phyloP scores from a whole-genome alignment of 2,329 filamentous ascomycete species.

The Xenoacremonium recifei region DNA sequence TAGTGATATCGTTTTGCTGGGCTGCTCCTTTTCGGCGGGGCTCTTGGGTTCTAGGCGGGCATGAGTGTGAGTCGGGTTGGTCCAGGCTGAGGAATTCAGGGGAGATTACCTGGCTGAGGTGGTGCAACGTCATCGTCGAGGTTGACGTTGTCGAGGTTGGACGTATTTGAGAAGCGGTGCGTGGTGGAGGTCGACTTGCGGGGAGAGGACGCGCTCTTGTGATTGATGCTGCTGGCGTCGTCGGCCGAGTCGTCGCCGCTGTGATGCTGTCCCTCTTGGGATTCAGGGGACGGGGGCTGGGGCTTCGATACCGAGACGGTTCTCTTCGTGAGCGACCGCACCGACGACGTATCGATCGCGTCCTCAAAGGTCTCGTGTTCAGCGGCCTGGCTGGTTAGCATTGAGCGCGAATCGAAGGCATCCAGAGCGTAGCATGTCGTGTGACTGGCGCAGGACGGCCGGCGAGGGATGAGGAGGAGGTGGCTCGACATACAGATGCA shows the following conservation, averaged over 20 bases:
- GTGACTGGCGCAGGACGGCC: constrained; percentile 13
- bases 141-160: constrained; percentile 61
- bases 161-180: constrained; percentile 45
- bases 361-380: constrained; percentile 68
- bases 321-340: constrained; percentile 62
- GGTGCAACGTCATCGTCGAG: constrained; percentile 57
- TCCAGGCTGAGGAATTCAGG: neutral
- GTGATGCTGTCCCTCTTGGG: constrained; percentile 8
- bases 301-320: constrained; percentile 34
- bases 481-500: constrained; percentile 24
- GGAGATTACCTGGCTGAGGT: constrained; percentile 31
- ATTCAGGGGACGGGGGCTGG: constrained; percentile 20
- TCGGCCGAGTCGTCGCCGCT: constrained; percentile 14
- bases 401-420: constrained; percentile 1
- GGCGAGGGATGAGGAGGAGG: constrained; percentile 9
- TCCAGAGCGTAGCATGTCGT: constrained; percentile 15
- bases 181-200: constrained; percentile 38
- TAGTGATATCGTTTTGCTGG: constrained; percentile 58
- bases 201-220: constrained; percentile 7
- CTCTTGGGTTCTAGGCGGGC: constrained; percentile 27
- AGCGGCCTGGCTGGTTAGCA: constrained; percentile 24
- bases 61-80: constrained; percentile 14
- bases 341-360: constrained; percentile 64
- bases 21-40: constrained; percentile 35
- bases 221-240: constrained; percentile 8